A percentile compares a stretch with the other conserved stretches of the same genome.
Conservation (phyloP, 305 asterid species). For the Fraxinus velutina region DNA sequence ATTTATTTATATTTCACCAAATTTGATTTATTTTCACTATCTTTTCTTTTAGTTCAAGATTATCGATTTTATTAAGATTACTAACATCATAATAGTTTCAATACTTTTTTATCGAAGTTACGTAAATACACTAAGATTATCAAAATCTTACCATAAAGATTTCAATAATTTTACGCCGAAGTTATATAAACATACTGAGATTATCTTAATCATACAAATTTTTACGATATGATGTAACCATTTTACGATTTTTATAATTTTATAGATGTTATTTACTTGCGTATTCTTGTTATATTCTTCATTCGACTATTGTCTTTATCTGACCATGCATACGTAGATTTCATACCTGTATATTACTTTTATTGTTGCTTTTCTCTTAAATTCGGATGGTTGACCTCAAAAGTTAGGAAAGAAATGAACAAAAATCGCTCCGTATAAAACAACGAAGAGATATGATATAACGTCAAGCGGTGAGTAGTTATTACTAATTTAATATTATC, state of each 20-base stretch:
- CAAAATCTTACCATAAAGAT: background rate
- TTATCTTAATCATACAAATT: background rate
- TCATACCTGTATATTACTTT: background rate
- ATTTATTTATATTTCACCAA: background rate
- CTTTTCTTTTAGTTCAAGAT: background rate
- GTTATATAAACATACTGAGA: background rate
- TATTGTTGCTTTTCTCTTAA: conserved; percentile 2
- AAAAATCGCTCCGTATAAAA: background rate
- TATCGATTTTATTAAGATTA: background rate
- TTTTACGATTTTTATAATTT: background rate
- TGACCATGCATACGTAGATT: background rate
- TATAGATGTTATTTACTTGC: background rate
- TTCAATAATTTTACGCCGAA: background rate
- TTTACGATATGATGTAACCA: background rate
- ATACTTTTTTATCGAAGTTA: background rate
- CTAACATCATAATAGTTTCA: background rate
- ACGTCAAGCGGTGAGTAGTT: background rate
- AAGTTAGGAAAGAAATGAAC: background rate
- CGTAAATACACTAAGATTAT: background rate
- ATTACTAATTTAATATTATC: background rate
- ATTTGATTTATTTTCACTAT: background rate
- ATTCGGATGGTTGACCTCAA: background rate
- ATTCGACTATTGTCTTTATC: background rate
- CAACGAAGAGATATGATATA: background rate
- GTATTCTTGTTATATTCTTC: background rate